Conservation (phyloP, 495 filamentous ascomycete genomes). For the Immersiella caudata region DNA sequence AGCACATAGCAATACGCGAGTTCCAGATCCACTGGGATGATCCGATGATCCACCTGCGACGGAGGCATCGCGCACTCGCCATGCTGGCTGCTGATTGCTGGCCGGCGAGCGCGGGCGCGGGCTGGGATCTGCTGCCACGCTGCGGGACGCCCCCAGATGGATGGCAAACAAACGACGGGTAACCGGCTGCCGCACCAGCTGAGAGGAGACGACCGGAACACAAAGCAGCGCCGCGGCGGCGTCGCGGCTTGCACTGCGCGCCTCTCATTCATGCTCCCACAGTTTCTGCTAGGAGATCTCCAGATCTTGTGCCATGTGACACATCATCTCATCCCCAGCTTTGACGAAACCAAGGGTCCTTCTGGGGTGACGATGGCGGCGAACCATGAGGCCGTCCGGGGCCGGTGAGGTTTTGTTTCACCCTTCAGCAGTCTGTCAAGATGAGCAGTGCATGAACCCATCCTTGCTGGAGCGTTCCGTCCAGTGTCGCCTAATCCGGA, state of each 20-base stretch:
- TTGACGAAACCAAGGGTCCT: constrained; percentile 28
- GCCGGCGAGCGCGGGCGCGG: constrained; percentile 9
- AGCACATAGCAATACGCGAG: constrained; percentile 3
- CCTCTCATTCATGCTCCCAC: constrained; percentile 35
- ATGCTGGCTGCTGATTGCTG: not conserved
- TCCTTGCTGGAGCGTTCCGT: constrained; percentile 22
- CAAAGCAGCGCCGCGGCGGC: constrained; percentile 22
- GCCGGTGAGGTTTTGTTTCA: constrained; percentile 33
- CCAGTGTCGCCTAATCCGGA: constrained; percentile 14
- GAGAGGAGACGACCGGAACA: constrained; percentile 27
- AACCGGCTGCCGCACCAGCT: constrained; percentile 27
- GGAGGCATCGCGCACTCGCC: constrained; percentile 22
- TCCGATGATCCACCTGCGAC: constrained; percentile 7
- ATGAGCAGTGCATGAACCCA: constrained; percentile 27
- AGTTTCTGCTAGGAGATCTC: constrained; percentile 31
- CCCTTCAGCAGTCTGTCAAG: constrained; percentile 30
- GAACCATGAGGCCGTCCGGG: constrained; percentile 34
- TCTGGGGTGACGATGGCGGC: constrained; percentile 29
- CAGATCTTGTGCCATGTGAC: constrained; percentile 47
- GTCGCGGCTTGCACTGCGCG: constrained; percentile 32
- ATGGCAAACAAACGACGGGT: constrained; percentile 24
- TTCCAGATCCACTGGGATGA: constrained; percentile 11
- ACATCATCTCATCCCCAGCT: constrained; percentile 39
- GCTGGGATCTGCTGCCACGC: not conserved
- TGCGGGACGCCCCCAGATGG: constrained; percentile 30